Evolutionary conservation across 148 eudicot genomes (phyloP).

Genomic region (Persicaria tinctoria): DNA sequence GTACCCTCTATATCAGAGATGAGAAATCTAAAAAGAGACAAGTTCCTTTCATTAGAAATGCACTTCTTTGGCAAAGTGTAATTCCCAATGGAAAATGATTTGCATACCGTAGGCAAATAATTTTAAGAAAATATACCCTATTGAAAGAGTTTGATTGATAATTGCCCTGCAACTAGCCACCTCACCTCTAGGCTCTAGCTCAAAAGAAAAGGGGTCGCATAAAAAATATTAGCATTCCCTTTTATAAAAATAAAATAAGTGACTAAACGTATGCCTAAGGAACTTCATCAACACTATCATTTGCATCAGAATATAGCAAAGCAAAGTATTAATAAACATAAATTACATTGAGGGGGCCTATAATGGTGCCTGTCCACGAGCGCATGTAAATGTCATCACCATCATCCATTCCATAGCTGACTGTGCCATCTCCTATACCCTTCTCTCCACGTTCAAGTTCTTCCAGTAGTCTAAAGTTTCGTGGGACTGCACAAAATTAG

Average conservation of each 20-base stretch:
- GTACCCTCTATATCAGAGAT: background rate
- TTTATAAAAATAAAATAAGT: background rate
- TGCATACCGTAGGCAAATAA: background rate
- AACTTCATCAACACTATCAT: background rate
- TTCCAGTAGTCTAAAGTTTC: constrained; percentile 48
- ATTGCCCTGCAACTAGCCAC: background rate
- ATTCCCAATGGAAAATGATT: background rate
- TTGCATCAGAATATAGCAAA: background rate
- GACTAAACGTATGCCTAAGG: background rate
- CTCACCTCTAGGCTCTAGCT: background rate
- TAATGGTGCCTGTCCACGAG: constrained; percentile 61
- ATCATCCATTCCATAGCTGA: constrained; percentile 63
- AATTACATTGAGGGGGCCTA: constrained; percentile 53
- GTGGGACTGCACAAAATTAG: constrained; percentile 24
- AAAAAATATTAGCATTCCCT: background rate
- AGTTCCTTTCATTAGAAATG: background rate
- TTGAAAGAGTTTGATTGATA: background rate
- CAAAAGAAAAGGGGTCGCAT: background rate
- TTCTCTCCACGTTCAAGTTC: constrained; percentile 59
- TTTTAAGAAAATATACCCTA: background rate
- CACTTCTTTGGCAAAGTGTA: background rate
- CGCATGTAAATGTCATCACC: constrained; percentile 58
- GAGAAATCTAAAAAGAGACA: background rate
- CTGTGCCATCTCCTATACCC: constrained; percentile 59
- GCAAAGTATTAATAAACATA: background rate